phyloP scores from a whole-genome alignment of 176 grass and related monocot species.

The Musa acuminata region DNA sequence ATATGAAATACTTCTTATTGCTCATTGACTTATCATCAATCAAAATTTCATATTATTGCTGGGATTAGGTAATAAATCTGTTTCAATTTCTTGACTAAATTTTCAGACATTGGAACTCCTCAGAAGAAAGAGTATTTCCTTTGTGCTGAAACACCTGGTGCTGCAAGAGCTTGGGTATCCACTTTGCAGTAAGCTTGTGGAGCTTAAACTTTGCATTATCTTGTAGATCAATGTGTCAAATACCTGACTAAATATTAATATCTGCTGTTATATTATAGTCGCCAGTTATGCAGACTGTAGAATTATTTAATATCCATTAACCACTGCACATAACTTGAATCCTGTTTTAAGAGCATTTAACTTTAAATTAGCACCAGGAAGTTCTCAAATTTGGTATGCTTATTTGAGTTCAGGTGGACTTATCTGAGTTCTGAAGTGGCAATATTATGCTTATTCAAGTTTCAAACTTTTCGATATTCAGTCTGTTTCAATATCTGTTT shows the following conservation, averaged over 20 bases:
- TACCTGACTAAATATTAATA: neutral
- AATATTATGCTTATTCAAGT: neutral
- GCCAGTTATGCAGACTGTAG: no score
- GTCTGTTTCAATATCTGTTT: neutral
- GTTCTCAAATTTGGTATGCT: neutral
- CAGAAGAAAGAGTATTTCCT: slow-evolving; percentile 82
- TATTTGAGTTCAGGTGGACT: neutral
- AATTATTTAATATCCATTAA: no score
- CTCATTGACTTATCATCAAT: neutral
- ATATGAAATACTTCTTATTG: neutral
- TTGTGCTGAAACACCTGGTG: slow-evolving; percentile 70
- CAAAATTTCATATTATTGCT: neutral
- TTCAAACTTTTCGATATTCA: neutral
- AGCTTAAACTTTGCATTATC: neutral
- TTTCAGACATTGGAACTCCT: slow-evolving; percentile 81
- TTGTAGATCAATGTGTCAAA: neutral
- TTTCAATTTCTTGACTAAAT: slow-evolving; percentile 40
- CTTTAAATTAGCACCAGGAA: neutral
- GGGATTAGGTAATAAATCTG: slow-evolving; percentile 1
- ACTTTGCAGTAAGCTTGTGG: slow-evolving; percentile 66
- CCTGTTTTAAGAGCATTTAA: neutral
- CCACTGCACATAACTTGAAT: neutral
- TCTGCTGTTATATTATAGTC: neutral
- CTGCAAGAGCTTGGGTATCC: slow-evolving; percentile 80
- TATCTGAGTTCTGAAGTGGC: neutral